Base-by-base conservation (phyloP, 2,329 filamentous ascomycete genomes). In the Colletotrichum orbiculare region DNA sequence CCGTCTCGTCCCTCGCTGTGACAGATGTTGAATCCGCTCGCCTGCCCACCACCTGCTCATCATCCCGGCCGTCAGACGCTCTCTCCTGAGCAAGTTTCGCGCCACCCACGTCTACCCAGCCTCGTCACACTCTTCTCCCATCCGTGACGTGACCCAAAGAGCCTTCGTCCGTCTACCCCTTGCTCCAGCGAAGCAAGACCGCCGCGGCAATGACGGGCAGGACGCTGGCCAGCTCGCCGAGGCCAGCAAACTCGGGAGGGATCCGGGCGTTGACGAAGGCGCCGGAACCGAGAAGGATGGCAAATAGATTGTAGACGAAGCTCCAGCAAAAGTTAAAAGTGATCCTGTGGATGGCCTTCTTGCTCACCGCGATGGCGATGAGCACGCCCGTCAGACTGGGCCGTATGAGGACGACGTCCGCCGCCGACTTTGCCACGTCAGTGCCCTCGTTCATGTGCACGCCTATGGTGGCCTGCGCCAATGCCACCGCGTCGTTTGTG, bases 141-240 rank as follows among this genome's bases (percentile, higher is more conserved):
- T 13, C 10, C 17, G n/a, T 8, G 25, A 12, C 33, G n/a, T 13
- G 37, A 43, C 10, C n/a, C 12, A 33, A 15, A 15, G 10, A 43
- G n/a, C 11, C 9, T 34, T 12, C 7, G 11, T 8, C 34, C 39
- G 9, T 13, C 42, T 69, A 78, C 45, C 77, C 67, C 65, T 69
- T 74, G 39, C 72, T 70, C 78, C 77, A 85, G 47, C 75, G 75
- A 71, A 87, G 71, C 62, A 78, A 76, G 69, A 86, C 77, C 0
- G 88, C 88, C 47, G 84, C 83, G 6, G 80, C 72, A 69, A 93
- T 83, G 3, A 94, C 90, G 0, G 91, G 91, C 72, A 92, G 62
- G 0, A 94, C 88, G 70, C 91, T 93, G 0, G 92, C 89, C 38
- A 94, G 73, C 78, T 94, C 91, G 0, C 91, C 91, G 8, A 93